phyloP scores from a whole-genome alignment of 768 basidiomycete genomes.

The Epithele typhae region DNA sequence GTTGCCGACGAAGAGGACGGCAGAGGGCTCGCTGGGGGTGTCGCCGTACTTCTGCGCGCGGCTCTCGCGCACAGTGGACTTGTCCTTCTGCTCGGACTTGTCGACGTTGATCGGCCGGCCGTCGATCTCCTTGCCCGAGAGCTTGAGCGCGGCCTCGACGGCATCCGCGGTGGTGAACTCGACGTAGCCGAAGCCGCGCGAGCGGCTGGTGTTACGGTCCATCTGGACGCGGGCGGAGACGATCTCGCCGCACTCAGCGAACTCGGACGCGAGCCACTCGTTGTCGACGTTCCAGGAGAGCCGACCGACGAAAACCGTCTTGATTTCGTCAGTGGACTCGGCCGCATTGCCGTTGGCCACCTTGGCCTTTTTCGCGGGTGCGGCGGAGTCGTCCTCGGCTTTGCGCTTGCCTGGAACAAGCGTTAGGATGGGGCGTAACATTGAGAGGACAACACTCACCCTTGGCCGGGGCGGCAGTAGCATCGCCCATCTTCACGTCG shows the following conservation, averaged over 20 bases:
- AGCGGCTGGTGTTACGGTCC: conserved; percentile 77
- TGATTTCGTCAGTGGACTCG: conserved; percentile 42
- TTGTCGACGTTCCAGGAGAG: conserved; percentile 97
- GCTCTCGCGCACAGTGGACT: conserved; percentile 53
- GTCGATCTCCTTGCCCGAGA: conserved; percentile 89
- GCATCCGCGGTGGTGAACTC: conserved; percentile 67
- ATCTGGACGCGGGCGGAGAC: conserved; percentile 84
- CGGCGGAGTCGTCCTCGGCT: conserved; percentile 57
- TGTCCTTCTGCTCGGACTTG: conserved; percentile 62
- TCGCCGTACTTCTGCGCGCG: conserved; percentile 80
- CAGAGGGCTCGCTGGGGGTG: conserved; percentile 56
- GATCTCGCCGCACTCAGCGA: conserved; percentile 85
- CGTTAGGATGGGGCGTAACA: background rate
- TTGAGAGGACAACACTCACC: conserved; percentile 27
- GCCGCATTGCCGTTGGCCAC: conserved; percentile 51
- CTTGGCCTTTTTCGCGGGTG: conserved; percentile 80
- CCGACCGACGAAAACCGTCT: conserved; percentile 85
- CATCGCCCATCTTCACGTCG: conserved; percentile 60
- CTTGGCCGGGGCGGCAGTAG: conserved; percentile 29
- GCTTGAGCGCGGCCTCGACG: conserved; percentile 73
- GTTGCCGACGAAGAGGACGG: conserved; percentile 88
- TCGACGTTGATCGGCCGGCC: conserved; percentile 87
- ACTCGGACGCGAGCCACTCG: conserved; percentile 90
- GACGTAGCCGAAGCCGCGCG: conserved; percentile 83
- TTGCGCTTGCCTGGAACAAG: conserved; percentile 69